Conservation (phyloP, 2,329 filamentous ascomycete species). For the Neurospora sp. region DNA sequence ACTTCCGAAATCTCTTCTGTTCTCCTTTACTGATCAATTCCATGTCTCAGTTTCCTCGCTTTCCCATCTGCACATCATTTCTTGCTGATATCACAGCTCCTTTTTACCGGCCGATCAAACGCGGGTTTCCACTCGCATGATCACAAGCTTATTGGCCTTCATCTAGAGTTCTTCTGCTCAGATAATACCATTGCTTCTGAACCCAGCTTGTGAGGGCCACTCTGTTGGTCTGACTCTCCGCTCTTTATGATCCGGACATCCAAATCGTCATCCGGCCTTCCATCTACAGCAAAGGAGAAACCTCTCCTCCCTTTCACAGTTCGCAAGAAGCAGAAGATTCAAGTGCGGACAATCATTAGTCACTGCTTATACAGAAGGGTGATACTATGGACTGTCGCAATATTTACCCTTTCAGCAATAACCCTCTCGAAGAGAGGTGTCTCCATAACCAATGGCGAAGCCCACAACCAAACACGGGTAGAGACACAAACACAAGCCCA, state of each 20-base stretch:
- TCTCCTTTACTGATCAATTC: not conserved
- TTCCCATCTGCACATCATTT: not conserved
- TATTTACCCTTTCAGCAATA: slow-evolving; percentile 31
- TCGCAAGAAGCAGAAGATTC: slow-evolving; percentile 28
- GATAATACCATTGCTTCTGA: not conserved
- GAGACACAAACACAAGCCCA: not conserved
- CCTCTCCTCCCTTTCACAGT: slow-evolving; percentile 20
- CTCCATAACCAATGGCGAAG: slow-evolving; percentile 7
- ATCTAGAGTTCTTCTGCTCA: not conserved
- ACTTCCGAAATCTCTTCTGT: not conserved
- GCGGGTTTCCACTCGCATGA: not conserved
- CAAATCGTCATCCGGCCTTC: slow-evolving; percentile 9
- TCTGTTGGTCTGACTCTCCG: not conserved
- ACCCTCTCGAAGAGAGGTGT: slow-evolving; percentile 27
- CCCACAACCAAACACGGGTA: not conserved
- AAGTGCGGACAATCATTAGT: slow-evolving; percentile 36
- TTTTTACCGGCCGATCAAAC: not conserved
- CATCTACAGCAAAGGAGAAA: slow-evolving; percentile 11
- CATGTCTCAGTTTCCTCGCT: not conserved
- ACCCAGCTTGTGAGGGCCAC: not conserved
- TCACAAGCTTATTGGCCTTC: not conserved
- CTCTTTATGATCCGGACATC: slow-evolving; percentile 4
- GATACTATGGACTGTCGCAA: slow-evolving; percentile 37
- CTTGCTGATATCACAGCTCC: not conserved
- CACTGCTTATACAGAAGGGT: slow-evolving; percentile 43